These are phyloP conservation scores for Cryptococcus sp. DNA, from an alignment of 1,284 basidiomycete species.

Conservation along the genomic window DNA sequence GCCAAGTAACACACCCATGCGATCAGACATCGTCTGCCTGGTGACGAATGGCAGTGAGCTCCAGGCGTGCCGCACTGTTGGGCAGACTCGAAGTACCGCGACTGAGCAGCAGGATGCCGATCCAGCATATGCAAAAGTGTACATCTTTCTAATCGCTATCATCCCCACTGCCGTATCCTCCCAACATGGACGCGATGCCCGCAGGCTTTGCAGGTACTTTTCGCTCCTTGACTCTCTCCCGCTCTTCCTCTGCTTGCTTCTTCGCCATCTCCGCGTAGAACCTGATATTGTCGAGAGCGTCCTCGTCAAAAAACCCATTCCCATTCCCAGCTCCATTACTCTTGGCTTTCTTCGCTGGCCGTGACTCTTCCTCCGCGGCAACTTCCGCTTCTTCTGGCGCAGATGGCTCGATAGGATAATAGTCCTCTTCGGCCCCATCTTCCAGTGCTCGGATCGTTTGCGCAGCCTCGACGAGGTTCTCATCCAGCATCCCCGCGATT, in stretches of 20 bases:
- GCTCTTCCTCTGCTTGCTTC: constrained; percentile 36
- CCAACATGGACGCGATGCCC: constrained; percentile 29
- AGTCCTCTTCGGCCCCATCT: constrained; percentile 58
- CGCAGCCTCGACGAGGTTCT: constrained; percentile 81
- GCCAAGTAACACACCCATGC: too few species aligned
- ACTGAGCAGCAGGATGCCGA: too few species aligned
- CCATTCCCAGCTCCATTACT: not conserved
- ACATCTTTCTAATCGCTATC: constrained; percentile 31
- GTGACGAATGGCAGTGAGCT: too few species aligned
- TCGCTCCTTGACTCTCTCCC: constrained; percentile 20
- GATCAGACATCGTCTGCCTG: too few species aligned
- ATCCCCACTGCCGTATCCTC: constrained; percentile 42
- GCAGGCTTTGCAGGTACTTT: constrained; percentile 24
- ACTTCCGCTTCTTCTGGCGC: constrained; percentile 18
- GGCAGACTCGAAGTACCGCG: too few species aligned
- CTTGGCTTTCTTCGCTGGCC: constrained; percentile 44
- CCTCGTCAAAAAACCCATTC: constrained; percentile 67
- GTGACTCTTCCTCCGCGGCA: constrained; percentile 44
- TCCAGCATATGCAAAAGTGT: not conserved
- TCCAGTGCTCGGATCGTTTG: constrained; percentile 77
- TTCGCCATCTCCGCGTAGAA: constrained; percentile 62
- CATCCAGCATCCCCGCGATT: constrained; percentile 67
- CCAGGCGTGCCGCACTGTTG: too few species aligned
- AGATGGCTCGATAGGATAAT: constrained; percentile 48
- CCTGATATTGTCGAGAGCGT: constrained; percentile 79